Conservation (phyloP, 352 stramenopile species). For the Ochromonadaceae sp. region DNA sequence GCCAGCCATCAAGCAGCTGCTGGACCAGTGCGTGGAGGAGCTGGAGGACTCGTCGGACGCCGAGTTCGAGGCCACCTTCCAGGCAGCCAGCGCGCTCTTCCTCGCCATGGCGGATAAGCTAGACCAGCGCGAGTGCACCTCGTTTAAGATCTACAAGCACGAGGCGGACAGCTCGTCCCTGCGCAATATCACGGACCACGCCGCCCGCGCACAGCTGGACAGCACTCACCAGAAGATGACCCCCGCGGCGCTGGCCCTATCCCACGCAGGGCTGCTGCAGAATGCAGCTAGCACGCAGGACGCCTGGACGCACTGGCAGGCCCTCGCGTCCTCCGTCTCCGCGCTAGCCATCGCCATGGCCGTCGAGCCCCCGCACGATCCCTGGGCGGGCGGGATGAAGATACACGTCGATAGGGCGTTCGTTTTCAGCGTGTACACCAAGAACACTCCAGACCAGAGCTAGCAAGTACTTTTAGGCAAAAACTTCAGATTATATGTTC, state of each 20-base stretch:
- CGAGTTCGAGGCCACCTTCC: no score
- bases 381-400: background rate
- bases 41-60: background rate
- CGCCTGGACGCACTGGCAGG: background rate
- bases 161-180: no score
- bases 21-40: background rate
- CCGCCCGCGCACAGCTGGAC: no score
- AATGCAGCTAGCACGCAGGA: background rate
- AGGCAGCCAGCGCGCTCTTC: no score
- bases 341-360: background rate
- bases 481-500: no score
- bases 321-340: background rate
- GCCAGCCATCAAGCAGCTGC: background rate
- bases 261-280: background rate
- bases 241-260: background rate
- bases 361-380: background rate
- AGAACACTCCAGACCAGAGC: no score
- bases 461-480: no score
- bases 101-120: no score
- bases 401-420: constrained; percentile 4
- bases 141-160: no score
- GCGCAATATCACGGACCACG: no score
- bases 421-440: background rate
- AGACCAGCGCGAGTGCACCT: no score
- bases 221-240: no score